phyloP scores from a whole-genome alignment of 352 stramenopile species.

The Pythium diclinum region DNA sequence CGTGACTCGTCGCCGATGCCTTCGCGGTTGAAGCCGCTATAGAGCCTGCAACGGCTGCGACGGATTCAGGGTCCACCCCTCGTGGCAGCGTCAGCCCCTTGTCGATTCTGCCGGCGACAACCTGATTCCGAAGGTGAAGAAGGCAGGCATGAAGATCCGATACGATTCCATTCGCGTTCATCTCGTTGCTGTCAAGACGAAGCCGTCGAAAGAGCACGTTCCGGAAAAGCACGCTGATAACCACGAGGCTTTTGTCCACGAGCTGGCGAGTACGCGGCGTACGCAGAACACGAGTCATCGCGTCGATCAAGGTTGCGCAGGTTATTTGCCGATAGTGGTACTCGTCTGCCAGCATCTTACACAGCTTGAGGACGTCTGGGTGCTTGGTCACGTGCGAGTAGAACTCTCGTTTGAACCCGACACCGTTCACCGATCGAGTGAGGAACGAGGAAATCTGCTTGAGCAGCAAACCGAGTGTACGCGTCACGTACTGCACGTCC shows the following conservation, averaged over 20 bases:
- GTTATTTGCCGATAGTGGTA: slow-evolving; percentile 1
- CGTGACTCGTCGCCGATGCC: slow-evolving; percentile 22
- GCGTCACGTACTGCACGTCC: slow-evolving; percentile 30
- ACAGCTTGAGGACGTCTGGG: not conserved
- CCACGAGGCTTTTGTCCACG: slow-evolving; percentile 12
- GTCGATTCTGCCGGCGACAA: slow-evolving; percentile 1
- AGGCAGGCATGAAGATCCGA: slow-evolving; percentile 5
- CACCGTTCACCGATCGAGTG: slow-evolving; percentile 31
- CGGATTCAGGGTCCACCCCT: not conserved
- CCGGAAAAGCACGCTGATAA: slow-evolving; percentile 11
- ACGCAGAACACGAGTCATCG: slow-evolving; percentile 11
- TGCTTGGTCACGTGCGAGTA: not conserved
- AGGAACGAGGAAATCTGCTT: slow-evolving; percentile 27
- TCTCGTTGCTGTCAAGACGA: not conserved
- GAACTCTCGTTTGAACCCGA: not conserved
- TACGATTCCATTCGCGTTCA: not conserved
- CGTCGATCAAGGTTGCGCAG: slow-evolving; percentile 6
- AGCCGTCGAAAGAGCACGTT: slow-evolving; percentile 9
- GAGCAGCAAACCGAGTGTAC: slow-evolving; percentile 36
- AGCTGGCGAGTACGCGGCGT: slow-evolving; percentile 17
- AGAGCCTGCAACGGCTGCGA: not conserved
- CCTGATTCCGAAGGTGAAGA: slow-evolving; percentile 5
- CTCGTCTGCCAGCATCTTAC: slow-evolving; percentile 10
- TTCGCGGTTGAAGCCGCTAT: not conserved
- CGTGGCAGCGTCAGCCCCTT: not conserved